Percentiles rank a stretch among this genome's conserved stretches.
These are phyloP conservation scores for Schizochytrium sp. DNA, from an alignment of 108 stramenopile species.

Conservation along the genomic window DNA sequence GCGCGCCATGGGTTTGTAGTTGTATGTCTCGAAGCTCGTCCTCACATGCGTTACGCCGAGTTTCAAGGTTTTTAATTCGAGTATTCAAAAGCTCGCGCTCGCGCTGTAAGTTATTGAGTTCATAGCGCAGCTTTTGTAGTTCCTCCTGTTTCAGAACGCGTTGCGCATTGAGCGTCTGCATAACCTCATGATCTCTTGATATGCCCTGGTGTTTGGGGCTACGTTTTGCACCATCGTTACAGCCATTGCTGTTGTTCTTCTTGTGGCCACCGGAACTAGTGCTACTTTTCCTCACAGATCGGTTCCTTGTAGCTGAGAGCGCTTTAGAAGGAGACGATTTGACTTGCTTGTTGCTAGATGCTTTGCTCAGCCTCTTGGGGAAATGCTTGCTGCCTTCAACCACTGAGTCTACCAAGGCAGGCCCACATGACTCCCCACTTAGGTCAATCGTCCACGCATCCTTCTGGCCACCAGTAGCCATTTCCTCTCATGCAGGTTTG, in stretches of 20 bases:
- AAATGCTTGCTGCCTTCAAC: no score
- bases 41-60: not conserved
- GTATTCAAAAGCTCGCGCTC: slow-evolving; percentile 18
- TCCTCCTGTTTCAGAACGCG: slow-evolving; percentile 18
- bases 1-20: not conserved
- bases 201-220: not conserved
- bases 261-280: no score
- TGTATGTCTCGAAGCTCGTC: slow-evolving; percentile 27
- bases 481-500: no score
- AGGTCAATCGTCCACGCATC: no score
- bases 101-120: not conserved
- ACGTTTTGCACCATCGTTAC: not conserved
- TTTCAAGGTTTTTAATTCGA: not conserved
- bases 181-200: not conserved
- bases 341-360: no score
- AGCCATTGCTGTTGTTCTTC: not conserved
- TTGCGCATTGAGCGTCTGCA: not conserved
- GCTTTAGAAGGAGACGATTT: no score
- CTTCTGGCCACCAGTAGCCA: no score
- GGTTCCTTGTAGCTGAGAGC: no score
- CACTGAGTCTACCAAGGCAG: no score
- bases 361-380: no score
- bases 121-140: not conserved
- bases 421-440: no score
- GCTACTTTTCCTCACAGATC: no score